Evolutionary conservation across 1,139 yeast genomes (phyloP).

Genomic region (Pichia sp.): DNA sequence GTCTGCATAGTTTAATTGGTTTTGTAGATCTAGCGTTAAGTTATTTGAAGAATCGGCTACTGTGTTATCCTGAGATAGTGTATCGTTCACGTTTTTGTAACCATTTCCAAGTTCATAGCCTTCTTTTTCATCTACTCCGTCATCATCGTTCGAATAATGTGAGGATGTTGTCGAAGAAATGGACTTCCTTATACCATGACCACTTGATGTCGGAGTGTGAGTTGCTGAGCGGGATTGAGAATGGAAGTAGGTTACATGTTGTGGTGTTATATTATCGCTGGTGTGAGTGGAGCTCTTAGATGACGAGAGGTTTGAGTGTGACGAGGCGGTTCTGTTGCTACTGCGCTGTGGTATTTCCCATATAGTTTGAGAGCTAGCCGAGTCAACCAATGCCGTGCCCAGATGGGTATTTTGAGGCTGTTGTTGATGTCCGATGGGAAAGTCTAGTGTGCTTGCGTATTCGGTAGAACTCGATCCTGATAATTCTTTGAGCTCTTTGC

Average conservation of each 20-base stretch:
- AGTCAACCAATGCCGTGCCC: neutral
- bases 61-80: neutral
- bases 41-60: neutral
- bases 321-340: constrained; percentile 7
- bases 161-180: constrained; percentile 16
- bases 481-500: neutral
- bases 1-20: constrained; percentile 3
- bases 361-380: neutral
- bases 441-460: neutral
- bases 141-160: constrained; percentile 11
- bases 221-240: neutral
- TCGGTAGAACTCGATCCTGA: neutral
- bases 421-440: neutral
- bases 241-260: neutral
- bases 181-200: constrained; percentile 9
- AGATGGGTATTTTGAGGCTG: neutral
- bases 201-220: neutral
- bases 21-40: constrained; percentile 14
- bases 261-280: neutral
- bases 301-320: neutral
- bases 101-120: neutral
- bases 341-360: constrained; percentile 15
- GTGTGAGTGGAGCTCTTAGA: neutral
- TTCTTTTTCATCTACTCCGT: neutral
- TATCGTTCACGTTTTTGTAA: neutral